phyloP scores from a whole-genome alignment of 176 grass and related monocot genomes.

The Musa beccarii region DNA sequence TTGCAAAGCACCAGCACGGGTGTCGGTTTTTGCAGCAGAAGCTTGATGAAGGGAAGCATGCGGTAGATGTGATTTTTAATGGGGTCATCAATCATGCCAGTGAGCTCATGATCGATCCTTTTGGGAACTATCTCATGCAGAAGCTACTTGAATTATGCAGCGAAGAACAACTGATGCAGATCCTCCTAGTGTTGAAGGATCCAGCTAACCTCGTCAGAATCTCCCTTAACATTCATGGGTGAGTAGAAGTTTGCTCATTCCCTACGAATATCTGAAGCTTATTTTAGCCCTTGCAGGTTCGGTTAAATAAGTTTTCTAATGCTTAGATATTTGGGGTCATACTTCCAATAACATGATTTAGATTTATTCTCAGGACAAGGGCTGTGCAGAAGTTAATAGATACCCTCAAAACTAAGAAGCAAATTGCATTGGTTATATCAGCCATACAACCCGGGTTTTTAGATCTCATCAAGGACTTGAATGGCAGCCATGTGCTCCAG shows the following conservation, averaged over 20 bases:
- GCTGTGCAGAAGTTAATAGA: conserved; percentile 89
- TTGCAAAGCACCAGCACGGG: conserved; percentile 65
- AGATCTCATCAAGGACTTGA: conserved; percentile 71
- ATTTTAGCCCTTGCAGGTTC: neutral
- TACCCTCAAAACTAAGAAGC: conserved; percentile 42
- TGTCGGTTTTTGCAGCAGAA: conserved; percentile 63
- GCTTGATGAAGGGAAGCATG: conserved; percentile 51
- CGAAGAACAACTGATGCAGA: conserved; percentile 52
- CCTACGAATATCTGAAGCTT: neutral
- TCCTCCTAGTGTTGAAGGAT: conserved; percentile 42
- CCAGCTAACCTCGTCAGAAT: conserved; percentile 39
- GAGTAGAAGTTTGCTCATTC: conserved; percentile 9
- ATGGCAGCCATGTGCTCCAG: conserved; percentile 85
- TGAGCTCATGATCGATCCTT: conserved; percentile 60
- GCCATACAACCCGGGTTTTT: conserved; percentile 50
- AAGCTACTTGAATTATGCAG: conserved; percentile 66
- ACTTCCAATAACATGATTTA: conserved; percentile 9
- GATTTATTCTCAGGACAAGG: conserved; percentile 68
- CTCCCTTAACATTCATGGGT: conserved; percentile 81
- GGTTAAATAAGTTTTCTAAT: neutral
- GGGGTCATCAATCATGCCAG: conserved; percentile 52
- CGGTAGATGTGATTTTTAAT: conserved; percentile 59
- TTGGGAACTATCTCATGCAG: conserved; percentile 87
- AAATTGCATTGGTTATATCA: conserved; percentile 40
- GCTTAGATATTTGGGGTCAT: conserved; percentile 3